Conservation (phyloP, 2,329 filamentous ascomycete genomes). For the Dryadomyces quercivorus region DNA sequence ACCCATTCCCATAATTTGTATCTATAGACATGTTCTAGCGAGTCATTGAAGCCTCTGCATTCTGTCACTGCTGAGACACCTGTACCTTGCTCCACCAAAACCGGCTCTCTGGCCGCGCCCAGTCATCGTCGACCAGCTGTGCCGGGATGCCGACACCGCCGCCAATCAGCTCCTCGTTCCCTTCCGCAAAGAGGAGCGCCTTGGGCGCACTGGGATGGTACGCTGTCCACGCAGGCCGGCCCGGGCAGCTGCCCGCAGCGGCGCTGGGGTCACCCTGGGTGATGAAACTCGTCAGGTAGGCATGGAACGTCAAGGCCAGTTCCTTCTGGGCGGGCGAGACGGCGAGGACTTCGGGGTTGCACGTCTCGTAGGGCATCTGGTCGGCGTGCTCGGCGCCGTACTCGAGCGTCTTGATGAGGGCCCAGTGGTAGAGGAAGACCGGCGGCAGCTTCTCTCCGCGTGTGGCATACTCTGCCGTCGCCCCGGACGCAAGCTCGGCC, state of each 20-base stretch:
- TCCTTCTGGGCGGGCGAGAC: constrained; percentile 27
- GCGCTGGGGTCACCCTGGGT: constrained; percentile 22
- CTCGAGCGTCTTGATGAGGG: constrained; percentile 27
- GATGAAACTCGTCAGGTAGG: constrained; percentile 37
- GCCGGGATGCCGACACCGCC: constrained; percentile 24
- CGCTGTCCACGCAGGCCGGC: neutral
- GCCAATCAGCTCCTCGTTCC: constrained; percentile 34
- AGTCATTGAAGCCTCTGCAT: too few species aligned
- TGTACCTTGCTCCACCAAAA: constrained; percentile 33
- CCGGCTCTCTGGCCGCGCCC: constrained; percentile 27
- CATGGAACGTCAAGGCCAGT: constrained; percentile 28
- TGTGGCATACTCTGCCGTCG: too few species aligned
- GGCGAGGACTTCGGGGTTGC: constrained; percentile 19
- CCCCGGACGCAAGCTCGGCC: constrained; percentile 16
- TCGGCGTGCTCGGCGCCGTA: constrained; percentile 34
- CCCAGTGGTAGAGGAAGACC: constrained; percentile 42
- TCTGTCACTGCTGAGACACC: constrained; percentile 5
- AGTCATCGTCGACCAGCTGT: constrained; percentile 25
- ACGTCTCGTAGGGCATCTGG: constrained; percentile 34
- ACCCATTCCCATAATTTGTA: too few species aligned
- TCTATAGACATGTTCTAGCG: too few species aligned
- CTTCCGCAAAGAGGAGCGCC: constrained; percentile 37
- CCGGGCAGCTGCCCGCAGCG: neutral
- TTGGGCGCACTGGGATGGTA: neutral
- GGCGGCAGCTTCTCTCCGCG: constrained; percentile 15